Percentiles rank a stretch among this genome's conserved stretches.
These are phyloP conservation scores for Termitomyces sp. DNA, from an alignment of 768 basidiomycete species.

Conservation along the genomic window DNA sequence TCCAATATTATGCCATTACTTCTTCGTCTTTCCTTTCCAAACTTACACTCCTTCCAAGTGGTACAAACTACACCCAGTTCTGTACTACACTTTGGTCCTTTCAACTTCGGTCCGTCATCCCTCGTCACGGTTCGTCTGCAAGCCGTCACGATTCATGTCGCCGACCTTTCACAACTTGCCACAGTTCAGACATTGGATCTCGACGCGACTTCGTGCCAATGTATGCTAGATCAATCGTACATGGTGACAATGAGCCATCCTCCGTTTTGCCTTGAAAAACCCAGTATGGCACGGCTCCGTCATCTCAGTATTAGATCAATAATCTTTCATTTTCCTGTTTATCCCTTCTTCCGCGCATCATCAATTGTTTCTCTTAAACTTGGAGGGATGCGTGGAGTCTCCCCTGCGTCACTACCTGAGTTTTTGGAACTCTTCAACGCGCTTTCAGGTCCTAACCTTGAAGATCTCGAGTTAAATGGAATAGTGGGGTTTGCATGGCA, in stretches of 20 bases:
- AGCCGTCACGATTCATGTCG: background rate
- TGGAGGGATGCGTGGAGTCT: background rate
- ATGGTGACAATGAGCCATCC: background rate
- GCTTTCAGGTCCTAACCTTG: background rate
- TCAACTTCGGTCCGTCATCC: background rate
- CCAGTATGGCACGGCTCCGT: background rate
- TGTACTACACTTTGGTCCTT: background rate
- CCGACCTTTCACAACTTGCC: background rate
- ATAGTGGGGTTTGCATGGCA: background rate
- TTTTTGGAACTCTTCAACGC: background rate
- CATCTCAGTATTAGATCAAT: background rate
- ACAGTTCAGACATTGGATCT: background rate
- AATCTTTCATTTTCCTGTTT: background rate
- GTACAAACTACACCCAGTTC: background rate
- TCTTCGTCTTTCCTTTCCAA: background rate
- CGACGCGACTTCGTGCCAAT: background rate
- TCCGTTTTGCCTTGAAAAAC: background rate
- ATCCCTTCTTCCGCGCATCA: background rate
- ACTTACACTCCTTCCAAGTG: background rate
- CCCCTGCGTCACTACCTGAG: background rate
- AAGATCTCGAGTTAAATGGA: background rate
- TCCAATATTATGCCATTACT: background rate
- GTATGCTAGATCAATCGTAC: background rate
- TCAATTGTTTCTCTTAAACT: background rate
- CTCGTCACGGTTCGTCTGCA: background rate